These are phyloP conservation scores for Sisymbrium altissimum DNA, from an alignment of 345 rosid genomes.

Conservation along the genomic window DNA sequence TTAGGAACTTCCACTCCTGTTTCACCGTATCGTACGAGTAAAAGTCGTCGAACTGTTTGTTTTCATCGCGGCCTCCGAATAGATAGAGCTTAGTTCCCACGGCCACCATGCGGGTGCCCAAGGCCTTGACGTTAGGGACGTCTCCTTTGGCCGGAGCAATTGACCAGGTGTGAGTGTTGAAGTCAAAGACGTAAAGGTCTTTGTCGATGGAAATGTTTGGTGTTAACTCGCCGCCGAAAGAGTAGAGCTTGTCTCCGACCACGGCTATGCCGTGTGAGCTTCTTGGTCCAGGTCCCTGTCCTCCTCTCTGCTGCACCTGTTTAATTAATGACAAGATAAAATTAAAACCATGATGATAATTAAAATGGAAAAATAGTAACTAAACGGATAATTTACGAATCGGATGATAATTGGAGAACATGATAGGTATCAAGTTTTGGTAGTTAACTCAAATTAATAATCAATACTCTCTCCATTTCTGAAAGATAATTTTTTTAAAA, in stretches of 20 bases:
- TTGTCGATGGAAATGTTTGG: conserved; percentile 5
- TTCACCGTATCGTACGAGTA: conserved; percentile 1
- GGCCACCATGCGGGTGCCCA: conserved; percentile 2
- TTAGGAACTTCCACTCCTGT: conserved; percentile 5
- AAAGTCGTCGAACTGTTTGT: background rate
- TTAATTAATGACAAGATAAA: background rate
- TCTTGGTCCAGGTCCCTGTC: conserved; percentile 1
- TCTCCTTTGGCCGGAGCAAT: conserved; percentile 1
- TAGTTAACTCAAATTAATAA: too few species aligned
- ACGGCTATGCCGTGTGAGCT: conserved; percentile 2
- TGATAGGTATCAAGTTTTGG: too few species aligned
- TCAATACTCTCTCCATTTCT: too few species aligned
- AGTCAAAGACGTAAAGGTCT: conserved; percentile 21
- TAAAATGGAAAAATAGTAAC: too few species aligned
- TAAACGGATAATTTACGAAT: too few species aligned
- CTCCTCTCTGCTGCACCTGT: conserved; percentile 1
- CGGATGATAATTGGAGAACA: too few species aligned
- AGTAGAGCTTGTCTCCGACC: conserved; percentile 12
- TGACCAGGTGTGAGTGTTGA: conserved; percentile 14
- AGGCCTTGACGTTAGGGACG: background rate
- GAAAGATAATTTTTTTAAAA: too few species aligned
- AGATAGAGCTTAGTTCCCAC: conserved; percentile 1
- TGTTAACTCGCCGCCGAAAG: conserved; percentile 8
- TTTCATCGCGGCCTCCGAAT: conserved; percentile 9
- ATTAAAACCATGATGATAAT: too few species aligned